phyloP scores from a whole-genome alignment of 139 green algal genomes.

The Tetradesmus obliquus region DNA sequence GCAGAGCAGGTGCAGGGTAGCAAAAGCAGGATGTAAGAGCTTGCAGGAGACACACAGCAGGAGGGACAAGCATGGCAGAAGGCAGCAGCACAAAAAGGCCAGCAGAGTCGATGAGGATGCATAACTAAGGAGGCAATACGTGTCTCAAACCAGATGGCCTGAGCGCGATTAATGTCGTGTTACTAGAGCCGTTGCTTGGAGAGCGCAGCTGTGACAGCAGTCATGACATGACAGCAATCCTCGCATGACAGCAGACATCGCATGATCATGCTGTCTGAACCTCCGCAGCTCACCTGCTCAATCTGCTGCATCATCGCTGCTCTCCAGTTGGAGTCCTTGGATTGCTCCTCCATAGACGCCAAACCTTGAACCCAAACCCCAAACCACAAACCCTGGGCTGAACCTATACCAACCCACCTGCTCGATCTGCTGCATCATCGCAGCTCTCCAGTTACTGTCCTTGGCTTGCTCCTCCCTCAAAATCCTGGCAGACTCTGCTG shows the following conservation, averaged over 20 bases:
- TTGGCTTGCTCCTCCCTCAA: conserved; percentile 58
- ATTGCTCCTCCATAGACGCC: conserved; percentile 41
- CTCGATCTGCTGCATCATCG: conserved; percentile 53
- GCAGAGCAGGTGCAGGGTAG: neutral
- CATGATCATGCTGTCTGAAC: neutral
- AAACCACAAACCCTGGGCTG: neutral
- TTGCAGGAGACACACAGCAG: neutral
- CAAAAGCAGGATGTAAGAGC: neutral
- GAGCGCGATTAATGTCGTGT: no score
- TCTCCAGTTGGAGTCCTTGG: conserved; percentile 61
- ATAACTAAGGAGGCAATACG: no score
- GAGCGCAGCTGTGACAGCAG: no score
- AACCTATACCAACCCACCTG: neutral
- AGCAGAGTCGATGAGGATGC: no score
- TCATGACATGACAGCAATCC: no score
- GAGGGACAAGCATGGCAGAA: neutral
- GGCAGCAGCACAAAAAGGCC: neutral
- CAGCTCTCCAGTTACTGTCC: conserved; percentile 62
- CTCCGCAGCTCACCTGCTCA: conserved; percentile 5
- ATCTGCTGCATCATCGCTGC: conserved; percentile 53
- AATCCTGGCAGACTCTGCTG: conserved; percentile 50
- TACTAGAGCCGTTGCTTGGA: no score
- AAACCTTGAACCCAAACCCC: neutral
- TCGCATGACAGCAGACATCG: neutral
- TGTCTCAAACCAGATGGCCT: no score